Evolutionary conservation across 257 asterid genomes (phyloP), one percentile per base, ranked within the genome.

Genomic region (Solanum habrochaites): DNA sequence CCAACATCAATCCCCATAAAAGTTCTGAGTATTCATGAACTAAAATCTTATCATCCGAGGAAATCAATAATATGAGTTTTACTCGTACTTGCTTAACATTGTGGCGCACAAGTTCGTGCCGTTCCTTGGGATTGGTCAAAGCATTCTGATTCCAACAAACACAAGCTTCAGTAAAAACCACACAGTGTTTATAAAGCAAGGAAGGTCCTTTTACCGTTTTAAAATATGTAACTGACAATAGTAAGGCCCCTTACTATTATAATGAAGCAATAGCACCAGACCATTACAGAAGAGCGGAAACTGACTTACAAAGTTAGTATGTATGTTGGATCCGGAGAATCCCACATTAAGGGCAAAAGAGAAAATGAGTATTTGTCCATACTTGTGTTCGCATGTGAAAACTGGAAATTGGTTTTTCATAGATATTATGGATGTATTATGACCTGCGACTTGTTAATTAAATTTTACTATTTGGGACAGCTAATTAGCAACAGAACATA

Each of bases 51-150:
- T 37, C 62, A 47, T 45, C 29, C 4, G 25, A 80, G 45, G 83
- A 78, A 78, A 64, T 66, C 49, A 60, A 62, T 47, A 27, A 84
- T 43, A 66, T 67, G 80, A 40, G 66, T n/a, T 62, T 20, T 25
- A 42, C 12, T 37, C 87, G n/a, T 85, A 85, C 87, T 32, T 85
- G 71, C 52, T 85, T 71, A 47, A 85, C 87, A 71, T 85, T 80
- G 81, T 70, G 87, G 32, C 98, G 96, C 75, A 94, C 94, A 49
- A 96, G 86, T 90, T 94, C 99, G 52, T 96, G 99, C 27, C 91
- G 91, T 81, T 94, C 95, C 90, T 94, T 90, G n/a, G 97, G 98
- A 89, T 93, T 84, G 88, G 91, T 93, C 92, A 92, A 91, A 85
- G 90, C 85, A 87, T 88, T 92, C 98, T 95, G 90, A 37, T 39